phyloP scores from a whole-genome alignment of 2,329 filamentous ascomycete species.

The Venturia oleaginea region DNA sequence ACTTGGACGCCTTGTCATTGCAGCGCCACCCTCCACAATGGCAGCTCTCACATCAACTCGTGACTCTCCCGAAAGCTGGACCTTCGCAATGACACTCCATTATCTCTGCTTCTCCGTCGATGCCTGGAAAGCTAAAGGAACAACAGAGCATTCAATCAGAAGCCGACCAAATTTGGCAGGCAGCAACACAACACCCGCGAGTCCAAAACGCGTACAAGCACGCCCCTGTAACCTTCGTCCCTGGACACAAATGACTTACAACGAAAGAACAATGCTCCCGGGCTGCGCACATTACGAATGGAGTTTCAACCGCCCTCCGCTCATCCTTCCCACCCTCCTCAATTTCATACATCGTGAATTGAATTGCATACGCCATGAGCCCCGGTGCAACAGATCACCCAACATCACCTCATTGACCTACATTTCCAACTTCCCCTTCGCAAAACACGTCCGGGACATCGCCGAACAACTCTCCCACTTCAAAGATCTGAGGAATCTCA shows the following conservation, averaged over 20 bases:
- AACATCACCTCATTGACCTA: constrained; percentile 45
- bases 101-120: constrained; percentile 35
- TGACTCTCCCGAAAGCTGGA: constrained; percentile 51
- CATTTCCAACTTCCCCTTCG: constrained; percentile 58
- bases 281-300: constrained; percentile 66
- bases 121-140: neutral
- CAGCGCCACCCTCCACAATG: constrained; percentile 53
- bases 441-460: constrained; percentile 43
- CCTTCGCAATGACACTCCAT: constrained; percentile 55
- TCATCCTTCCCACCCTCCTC: constrained; percentile 46
- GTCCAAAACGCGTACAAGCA: neutral
- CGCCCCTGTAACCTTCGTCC: constrained; percentile 44
- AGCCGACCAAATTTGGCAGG: constrained; percentile 12
- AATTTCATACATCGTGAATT: constrained; percentile 16
- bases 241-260: constrained; percentile 59
- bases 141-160: neutral
- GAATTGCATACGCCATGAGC: constrained; percentile 23
- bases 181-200: neutral
- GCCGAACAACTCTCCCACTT: constrained; percentile 22
- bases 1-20: constrained; percentile 27
- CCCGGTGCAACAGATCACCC: constrained; percentile 18
- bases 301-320: constrained; percentile 55
- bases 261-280: constrained; percentile 66
- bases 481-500: constrained; percentile 25
- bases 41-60: constrained; percentile 50